Percentiles rank a stretch among this genome's conserved stretches.
Evolutionary conservation across 768 basidiomycete species (phyloP).

Genomic region (Grammothele lineata): DNA sequence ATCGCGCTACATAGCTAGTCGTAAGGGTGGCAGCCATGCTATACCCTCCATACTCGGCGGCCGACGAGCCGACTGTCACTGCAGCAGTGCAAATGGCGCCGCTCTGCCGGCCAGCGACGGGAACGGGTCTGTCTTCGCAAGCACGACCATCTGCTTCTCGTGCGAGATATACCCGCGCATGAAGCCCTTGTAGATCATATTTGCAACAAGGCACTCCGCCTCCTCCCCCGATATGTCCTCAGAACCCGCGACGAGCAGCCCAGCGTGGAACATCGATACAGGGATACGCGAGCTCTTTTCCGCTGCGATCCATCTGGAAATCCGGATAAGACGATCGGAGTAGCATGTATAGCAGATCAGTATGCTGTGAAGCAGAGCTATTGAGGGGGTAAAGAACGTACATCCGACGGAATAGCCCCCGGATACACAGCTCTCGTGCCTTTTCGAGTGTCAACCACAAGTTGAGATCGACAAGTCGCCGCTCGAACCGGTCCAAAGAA

Average conservation of each 20-base stretch:
- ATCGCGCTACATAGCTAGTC: no score
- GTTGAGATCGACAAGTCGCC: slow-evolving; percentile 78
- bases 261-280: slow-evolving; percentile 75
- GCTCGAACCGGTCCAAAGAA: slow-evolving; percentile 68
- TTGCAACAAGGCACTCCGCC: slow-evolving; percentile 90
- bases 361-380: not conserved
- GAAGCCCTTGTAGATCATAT: slow-evolving; percentile 91
- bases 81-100: slow-evolving; percentile 40
- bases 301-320: slow-evolving; percentile 75
- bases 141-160: slow-evolving; percentile 89
- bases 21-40: no score
- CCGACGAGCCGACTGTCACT: no score
- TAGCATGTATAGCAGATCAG: not conserved
- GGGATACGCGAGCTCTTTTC: slow-evolving; percentile 76
- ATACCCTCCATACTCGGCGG: no score
- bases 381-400: slow-evolving; percentile 34
- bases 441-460: slow-evolving; percentile 85
- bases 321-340: no score
- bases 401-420: slow-evolving; percentile 78
- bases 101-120: slow-evolving; percentile 65
- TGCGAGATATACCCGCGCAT: slow-evolving; percentile 97
- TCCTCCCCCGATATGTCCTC: slow-evolving; percentile 66
- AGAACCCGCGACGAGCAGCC: slow-evolving; percentile 65
- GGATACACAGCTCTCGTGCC: slow-evolving; percentile 80
- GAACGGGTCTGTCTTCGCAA: slow-evolving; percentile 77